phyloP scores from a whole-genome alignment of 345 rosid genomes.

The Pistacia vera region DNA sequence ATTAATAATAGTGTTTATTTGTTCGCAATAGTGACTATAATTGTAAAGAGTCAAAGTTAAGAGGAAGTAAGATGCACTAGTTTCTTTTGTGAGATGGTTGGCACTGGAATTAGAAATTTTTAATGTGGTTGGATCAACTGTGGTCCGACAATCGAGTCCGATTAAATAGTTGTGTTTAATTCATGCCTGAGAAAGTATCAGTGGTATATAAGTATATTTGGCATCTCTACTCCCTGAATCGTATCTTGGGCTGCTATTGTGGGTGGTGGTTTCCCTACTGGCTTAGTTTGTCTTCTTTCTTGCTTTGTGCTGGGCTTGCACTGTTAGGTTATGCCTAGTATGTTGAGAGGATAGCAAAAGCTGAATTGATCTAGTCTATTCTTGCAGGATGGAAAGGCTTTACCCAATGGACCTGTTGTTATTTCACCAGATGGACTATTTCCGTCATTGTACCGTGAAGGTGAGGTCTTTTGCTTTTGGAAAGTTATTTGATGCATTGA shows the following conservation, averaged over 20 bases:
- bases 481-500: neutral
- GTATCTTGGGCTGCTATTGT: neutral
- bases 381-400: slow-evolving; percentile 80
- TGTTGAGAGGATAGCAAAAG: neutral
- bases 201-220: neutral
- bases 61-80: neutral
- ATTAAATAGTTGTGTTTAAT: neutral
- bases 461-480: slow-evolving; percentile 30
- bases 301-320: neutral
- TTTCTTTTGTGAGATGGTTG: slow-evolving; percentile 4
- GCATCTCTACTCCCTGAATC: neutral
- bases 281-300: slow-evolving; percentile 6
- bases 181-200: neutral
- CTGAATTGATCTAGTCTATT: slow-evolving; percentile 14
- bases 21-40: neutral
- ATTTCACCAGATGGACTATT: slow-evolving; percentile 92
- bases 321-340: neutral
- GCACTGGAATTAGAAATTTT: slow-evolving; percentile 6
- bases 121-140: neutral
- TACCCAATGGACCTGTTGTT: slow-evolving; percentile 89
- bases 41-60: neutral
- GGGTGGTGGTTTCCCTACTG: neutral
- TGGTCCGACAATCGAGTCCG: neutral
- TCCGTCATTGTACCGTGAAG: slow-evolving; percentile 91
- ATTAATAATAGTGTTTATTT: neutral